These are phyloP conservation scores for Candida peoriensis DNA, from an alignment of 805 yeast genomes.

Conservation along the genomic window DNA sequence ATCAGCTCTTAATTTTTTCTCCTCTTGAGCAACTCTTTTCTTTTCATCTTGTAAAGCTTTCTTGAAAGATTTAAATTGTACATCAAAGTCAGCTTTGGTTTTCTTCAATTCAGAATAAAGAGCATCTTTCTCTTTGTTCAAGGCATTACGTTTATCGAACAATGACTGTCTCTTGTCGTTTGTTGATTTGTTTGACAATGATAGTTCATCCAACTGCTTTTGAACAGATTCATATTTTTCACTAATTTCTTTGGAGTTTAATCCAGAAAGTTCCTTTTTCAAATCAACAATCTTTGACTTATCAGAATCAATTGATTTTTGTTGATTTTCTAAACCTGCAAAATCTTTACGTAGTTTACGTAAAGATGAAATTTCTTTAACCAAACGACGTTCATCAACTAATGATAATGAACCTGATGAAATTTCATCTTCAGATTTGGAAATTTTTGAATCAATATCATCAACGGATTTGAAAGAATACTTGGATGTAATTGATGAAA, in stretches of 20 bases:
- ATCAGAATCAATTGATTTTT: constrained; percentile 74
- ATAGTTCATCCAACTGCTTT: constrained; percentile 64
- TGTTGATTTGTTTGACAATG: constrained; percentile 51
- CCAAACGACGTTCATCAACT: constrained; percentile 82
- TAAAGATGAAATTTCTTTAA: constrained; percentile 81
- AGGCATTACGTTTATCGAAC: constrained; percentile 59
- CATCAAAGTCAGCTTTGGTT: constrained; percentile 70
- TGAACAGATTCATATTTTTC: constrained; percentile 64
- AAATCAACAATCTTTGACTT: constrained; percentile 69
- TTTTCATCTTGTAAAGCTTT: constrained; percentile 67
- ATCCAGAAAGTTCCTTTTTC: constrained; percentile 56
- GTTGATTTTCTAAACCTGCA: constrained; percentile 65
- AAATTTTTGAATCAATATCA: constrained; percentile 65
- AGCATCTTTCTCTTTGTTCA: constrained; percentile 64
- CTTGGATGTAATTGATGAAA: constrained; percentile 67
- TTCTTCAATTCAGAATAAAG: constrained; percentile 62
- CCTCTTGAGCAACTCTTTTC: constrained; percentile 56
- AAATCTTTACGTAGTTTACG: constrained; percentile 80
- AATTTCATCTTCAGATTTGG: constrained; percentile 64
- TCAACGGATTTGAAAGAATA: constrained; percentile 59
- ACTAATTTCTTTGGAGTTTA: constrained; percentile 60
- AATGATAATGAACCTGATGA: constrained; percentile 76
- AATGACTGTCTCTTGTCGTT: constrained; percentile 63
- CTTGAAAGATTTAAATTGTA: constrained; percentile 67
- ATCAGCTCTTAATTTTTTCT: constrained; percentile 39